phyloP scores from a whole-genome alignment of 768 basidiomycete species.

The Xanthoconium stramineum region DNA sequence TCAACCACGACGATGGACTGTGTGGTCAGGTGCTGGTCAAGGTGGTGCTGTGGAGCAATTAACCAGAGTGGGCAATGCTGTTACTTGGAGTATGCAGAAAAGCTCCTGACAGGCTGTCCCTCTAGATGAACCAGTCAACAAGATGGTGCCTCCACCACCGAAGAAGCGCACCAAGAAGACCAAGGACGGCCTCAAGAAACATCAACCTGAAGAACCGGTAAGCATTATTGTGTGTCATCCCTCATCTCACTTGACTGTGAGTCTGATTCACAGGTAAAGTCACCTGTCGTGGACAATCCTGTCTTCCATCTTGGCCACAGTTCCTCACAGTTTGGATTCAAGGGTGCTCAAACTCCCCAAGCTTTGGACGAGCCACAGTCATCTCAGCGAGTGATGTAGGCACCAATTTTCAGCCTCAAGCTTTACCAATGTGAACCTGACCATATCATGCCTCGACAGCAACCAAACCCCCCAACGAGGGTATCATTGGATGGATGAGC shows the following conservation, averaged over 20 bases:
- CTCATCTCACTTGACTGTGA: neutral
- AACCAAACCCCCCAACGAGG: neutral
- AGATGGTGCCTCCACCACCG: neutral
- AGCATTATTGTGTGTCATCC: neutral
- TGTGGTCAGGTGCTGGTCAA: neutral
- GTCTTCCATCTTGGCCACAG: neutral
- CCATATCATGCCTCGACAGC: neutral
- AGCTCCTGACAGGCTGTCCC: neutral
- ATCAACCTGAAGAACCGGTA: neutral
- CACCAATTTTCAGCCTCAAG: neutral
- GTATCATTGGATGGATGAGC: neutral
- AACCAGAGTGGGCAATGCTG: neutral
- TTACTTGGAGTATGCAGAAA: neutral
- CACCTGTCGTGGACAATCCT: neutral
- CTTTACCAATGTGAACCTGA: neutral
- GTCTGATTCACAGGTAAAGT: neutral
- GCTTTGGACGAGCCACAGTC: neutral
- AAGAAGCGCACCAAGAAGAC: neutral
- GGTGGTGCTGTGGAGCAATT: neutral
- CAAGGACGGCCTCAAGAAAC: neutral
- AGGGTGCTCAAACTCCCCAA: neutral
- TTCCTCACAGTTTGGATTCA: neutral
- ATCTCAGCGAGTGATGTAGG: neutral
- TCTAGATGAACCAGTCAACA: neutral
- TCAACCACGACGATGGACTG: neutral